Conservation (phyloP, 164 flowering plant genomes). For the Malania oleifera region DNA sequence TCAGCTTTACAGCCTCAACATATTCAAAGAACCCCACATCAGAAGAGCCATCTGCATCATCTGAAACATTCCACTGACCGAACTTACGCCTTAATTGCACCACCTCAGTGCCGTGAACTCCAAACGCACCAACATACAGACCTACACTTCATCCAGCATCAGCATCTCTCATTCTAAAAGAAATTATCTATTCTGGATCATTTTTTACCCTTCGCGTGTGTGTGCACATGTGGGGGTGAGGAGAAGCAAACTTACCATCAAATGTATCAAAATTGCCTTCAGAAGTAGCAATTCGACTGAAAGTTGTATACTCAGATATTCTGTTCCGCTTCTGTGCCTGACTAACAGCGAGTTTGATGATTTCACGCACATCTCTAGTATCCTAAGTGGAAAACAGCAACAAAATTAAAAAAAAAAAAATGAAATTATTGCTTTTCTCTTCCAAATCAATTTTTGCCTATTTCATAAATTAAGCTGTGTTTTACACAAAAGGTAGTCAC, state of each 20-base stretch:
- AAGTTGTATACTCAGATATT: conserved; percentile 58
- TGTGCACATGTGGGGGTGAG: too few relatives aligned
- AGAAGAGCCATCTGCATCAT: conserved; percentile 31
- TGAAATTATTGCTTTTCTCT: not conserved
- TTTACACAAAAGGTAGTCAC: too few relatives aligned
- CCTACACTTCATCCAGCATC: conserved; percentile 45
- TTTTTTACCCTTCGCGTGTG: too few relatives aligned
- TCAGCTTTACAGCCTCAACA: conserved; percentile 93
- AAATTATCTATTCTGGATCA: not conserved
- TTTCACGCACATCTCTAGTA: conserved; percentile 73
- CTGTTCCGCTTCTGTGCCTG: conserved; percentile 72
- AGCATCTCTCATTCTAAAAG: conserved; percentile 2
- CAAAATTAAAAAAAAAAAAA: not conserved
- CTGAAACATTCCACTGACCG: conserved; percentile 68
- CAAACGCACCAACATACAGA: conserved; percentile 91
- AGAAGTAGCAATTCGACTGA: conserved; percentile 56
- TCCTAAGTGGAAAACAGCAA: conserved; percentile 34
- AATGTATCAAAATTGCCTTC: conserved; percentile 73
- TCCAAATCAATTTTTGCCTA: not conserved
- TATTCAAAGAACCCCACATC: conserved; percentile 91
- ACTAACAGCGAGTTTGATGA: conserved; percentile 76
- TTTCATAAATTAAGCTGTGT: too few relatives aligned
- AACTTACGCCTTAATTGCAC: conserved; percentile 86
- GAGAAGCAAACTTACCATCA: conserved; percentile 47
- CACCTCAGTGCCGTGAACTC: conserved; percentile 90